Conservation (phyloP, 2,329 filamentous ascomycete species). For the Claviceps fusiformis region DNA sequence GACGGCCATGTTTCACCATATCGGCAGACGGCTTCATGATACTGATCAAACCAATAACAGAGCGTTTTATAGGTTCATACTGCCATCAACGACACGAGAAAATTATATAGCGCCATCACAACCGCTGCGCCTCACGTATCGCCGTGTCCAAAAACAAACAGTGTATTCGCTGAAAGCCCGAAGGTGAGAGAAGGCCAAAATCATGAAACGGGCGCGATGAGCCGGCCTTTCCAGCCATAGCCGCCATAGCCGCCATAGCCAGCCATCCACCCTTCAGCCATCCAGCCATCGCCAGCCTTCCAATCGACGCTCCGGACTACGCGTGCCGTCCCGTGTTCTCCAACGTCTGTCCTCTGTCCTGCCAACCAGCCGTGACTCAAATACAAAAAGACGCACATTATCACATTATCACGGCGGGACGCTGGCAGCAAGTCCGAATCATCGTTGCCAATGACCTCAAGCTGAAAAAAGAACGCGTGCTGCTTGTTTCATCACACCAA, state of each 20-base stretch:
- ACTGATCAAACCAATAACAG: not conserved
- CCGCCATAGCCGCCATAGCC: no score
- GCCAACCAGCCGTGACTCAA: not conserved
- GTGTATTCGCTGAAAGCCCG: not conserved
- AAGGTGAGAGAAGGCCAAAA: not conserved
- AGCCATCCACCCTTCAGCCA: no score
- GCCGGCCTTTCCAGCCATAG: not conserved
- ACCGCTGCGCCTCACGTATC: not conserved
- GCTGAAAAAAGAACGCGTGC: not conserved
- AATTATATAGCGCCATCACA: no score
- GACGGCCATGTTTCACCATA: not conserved
- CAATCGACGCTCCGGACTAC: not conserved
- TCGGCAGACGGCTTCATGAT: not conserved
- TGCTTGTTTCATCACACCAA: not conserved
- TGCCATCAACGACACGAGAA: no score
- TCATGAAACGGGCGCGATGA: not conserved
- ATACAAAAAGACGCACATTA: not conserved
- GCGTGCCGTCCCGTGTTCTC: conserved; percentile 3
- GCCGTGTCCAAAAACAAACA: not conserved
- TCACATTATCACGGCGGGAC: not conserved
- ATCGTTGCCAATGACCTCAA: not conserved
- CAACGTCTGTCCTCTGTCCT: not conserved
- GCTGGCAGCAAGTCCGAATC: not conserved
- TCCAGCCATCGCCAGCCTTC: not conserved
- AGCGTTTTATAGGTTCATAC: not conserved